Base-by-base conservation (phyloP, 2,329 filamentous ascomycete genomes). In the Coleophoma cylindrospora region DNA sequence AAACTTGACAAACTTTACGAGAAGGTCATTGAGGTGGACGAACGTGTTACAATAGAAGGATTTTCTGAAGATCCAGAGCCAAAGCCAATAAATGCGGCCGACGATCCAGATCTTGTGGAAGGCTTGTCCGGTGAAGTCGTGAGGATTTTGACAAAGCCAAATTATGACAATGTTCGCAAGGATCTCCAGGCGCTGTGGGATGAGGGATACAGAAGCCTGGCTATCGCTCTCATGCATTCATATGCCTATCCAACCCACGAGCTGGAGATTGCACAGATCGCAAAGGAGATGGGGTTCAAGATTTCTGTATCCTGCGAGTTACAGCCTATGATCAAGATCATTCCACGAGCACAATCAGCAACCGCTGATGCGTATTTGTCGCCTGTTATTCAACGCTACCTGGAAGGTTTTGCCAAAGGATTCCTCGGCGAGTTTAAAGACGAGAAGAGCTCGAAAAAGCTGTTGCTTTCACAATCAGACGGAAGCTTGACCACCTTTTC, bases 31-130 rank as follows among this genome's bases (percentile, higher is more conserved):
- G 85, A 89, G 66, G 75, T 89, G 22, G 81, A 87, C 50, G 85
- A 89, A 68, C 71, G 85, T 38, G 82, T 89, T 10, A 87, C 84
- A 1, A 65, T 87, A 33, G 84, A 87, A 56, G 84, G 87, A 59
- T 87, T 84, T 56, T 80, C 81, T 0, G 81, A 87, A 61, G 81
- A 88, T 58, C 83, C 85, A 2, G 74, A 79, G 50, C 83, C 85
- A 2, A 74, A 79, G n/a, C 65, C 72, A 8, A 81, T 82, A 2
- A 66, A 79, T 15, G 56, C 55, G 11, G 54, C 57, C 1, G 45
- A 55, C 1, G 66, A 76, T 50, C 68, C 71, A 0, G 70, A 77
- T 34, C 61, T 87, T 9, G 77, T 86, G 5, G 74, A 73, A 46
- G 84, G 83, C 1, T 66, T 84, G 9, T 85, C 81, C 5, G 83